Evolutionary conservation across 768 basidiomycete species (phyloP), one percentile per base, ranked within the genome.

Genomic region (Strobilomyces dryophilus): DNA sequence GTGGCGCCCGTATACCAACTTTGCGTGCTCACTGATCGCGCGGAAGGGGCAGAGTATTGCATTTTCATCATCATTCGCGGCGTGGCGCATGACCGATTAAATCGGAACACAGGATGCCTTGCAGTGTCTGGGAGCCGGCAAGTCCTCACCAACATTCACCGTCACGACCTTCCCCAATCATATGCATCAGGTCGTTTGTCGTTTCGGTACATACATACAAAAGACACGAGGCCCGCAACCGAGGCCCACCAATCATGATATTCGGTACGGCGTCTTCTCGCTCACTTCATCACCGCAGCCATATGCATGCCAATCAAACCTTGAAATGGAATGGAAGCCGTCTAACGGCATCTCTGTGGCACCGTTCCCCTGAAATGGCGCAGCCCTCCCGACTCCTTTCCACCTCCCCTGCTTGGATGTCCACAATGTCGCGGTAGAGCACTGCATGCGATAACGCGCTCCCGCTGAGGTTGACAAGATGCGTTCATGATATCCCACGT

Each of bases 21-120:
- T 36, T 4, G 11, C 75, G 79, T 9, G 79, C 8, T 81, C 80
- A 8, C 60, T 24, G 24, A 78, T 79, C 12, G 82, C 80, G 46
- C 82, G 83, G 56, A 58, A 53, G 50, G 41, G 24, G 15, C 49
- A 40, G 49, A 26, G 34, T 9, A 26, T 20, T 42, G 21, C 17
- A 8, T 42, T 14, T 29, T 45, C 29, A 41, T 45, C 29, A 17
- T 32, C 44, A 47, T 44, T 12, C 27, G 15, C 5, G 9, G n/a
- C 14, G 41, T 43, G 12, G 8, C 6, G 42, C 14, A 42, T 42
- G 18, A 43, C 48, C 40, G 45, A 42, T 35, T 32, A 31, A 20
- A 37, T 27, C 53, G 53, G 52, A 34, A 36, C 34, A 43, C 37
- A 27, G 12, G 21, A 20, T 35, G 21, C 8, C 45, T 29, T 29